phyloP scores from a whole-genome alignment of 2,329 filamentous ascomycete species.

The Trichophyton mentagrophytes region DNA sequence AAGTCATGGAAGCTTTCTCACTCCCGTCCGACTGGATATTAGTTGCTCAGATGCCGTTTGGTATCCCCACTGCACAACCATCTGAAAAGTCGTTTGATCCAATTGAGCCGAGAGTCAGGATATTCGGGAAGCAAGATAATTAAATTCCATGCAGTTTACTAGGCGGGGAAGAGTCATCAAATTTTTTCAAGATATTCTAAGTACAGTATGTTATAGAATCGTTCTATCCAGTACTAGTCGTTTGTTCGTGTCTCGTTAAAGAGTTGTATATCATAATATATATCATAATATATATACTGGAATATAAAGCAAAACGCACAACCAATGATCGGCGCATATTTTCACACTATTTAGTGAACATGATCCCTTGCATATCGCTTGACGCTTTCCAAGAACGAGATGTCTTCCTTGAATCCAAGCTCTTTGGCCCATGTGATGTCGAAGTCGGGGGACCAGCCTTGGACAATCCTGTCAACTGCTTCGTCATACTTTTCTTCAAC shows the following conservation, averaged over 20 bases:
- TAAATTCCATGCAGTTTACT: background rate
- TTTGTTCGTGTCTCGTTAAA: background rate
- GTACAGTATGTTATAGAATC: no score
- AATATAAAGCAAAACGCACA: background rate
- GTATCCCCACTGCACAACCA: constrained; percentile 40
- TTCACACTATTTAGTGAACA: constrained; percentile 10
- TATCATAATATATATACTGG: background rate
- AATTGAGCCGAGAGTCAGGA: constrained; percentile 55
- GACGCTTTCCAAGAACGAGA: constrained; percentile 31
- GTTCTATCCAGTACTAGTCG: background rate
- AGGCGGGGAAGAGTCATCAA: no score
- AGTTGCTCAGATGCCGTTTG: constrained; percentile 75
- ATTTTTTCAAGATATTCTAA: no score
- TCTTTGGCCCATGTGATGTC: constrained; percentile 41
- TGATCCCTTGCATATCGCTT: constrained; percentile 26
- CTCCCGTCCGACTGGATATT: constrained; percentile 62
- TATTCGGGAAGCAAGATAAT: constrained; percentile 33
- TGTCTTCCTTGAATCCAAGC: constrained; percentile 35
- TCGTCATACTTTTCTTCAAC: constrained; percentile 44
- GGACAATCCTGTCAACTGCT: constrained; percentile 44
- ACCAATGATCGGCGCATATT: background rate
- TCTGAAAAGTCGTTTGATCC: constrained; percentile 53
- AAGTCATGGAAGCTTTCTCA: constrained; percentile 56
- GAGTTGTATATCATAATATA: background rate
- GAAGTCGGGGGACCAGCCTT: constrained; percentile 48